phyloP scores from a whole-genome alignment of 2,329 filamentous ascomycete species.

The Xenoacremonium recifei region DNA sequence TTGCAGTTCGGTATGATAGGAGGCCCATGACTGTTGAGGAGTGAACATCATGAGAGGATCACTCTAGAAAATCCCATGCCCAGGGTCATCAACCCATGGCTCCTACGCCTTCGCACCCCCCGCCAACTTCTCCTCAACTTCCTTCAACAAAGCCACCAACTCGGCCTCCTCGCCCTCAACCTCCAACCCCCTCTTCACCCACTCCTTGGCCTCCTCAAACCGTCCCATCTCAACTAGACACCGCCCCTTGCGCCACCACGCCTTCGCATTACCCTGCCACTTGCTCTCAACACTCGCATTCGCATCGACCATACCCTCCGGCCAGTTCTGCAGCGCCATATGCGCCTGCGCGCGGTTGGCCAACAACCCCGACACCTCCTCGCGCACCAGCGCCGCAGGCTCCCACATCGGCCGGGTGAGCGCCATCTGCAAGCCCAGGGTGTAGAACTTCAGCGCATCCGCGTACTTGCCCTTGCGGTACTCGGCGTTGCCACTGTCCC shows the following conservation, averaged over 20 bases:
- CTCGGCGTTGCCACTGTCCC: conserved; percentile 79
- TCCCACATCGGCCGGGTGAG: conserved; percentile 82
- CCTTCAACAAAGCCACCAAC: conserved; percentile 61
- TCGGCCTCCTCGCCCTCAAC: conserved; percentile 73
- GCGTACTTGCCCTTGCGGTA: conserved; percentile 74
- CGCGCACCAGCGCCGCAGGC: conserved; percentile 75
- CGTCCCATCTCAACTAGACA: conserved; percentile 90
- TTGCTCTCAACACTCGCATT: conserved; percentile 87
- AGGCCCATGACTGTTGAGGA: no score
- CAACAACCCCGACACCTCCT: conserved; percentile 78
- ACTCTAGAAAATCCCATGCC: no score
- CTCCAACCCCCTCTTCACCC: conserved; percentile 76
- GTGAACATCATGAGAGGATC: no score
- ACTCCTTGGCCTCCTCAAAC: conserved; percentile 76
- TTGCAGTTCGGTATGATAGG: no score
- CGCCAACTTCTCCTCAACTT: conserved; percentile 55
- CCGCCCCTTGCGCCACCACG: conserved; percentile 85
- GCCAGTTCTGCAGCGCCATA: conserved; percentile 80
- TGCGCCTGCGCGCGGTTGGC: conserved; percentile 88
- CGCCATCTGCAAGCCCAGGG: conserved; percentile 88
- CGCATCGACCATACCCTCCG: conserved; percentile 83
- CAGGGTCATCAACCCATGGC: no score
- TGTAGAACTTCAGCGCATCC: conserved; percentile 80
- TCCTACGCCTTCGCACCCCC: no score
- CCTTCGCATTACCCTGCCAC: conserved; percentile 85